Percentiles rank a stretch among this genome's conserved stretches.
Evolutionary conservation across 179 eudicot species (phyloP).

Genomic region (Heliamphora pulchella): DNA sequence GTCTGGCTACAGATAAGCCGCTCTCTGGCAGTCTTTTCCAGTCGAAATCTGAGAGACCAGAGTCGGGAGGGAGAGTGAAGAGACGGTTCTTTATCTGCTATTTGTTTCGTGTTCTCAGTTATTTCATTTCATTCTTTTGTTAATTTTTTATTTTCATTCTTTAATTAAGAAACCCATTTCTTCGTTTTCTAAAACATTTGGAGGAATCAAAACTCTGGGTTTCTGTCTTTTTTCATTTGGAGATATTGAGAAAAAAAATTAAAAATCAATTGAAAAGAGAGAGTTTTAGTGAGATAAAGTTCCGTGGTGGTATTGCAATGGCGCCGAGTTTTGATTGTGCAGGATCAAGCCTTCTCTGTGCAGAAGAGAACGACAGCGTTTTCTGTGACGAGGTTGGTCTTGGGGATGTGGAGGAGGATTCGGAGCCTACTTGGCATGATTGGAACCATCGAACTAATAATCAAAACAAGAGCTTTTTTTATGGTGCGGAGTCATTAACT

Average conservation of each 20-base stretch:
- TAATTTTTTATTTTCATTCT: background rate
- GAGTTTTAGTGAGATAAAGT: background rate
- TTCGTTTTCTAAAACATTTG: background rate
- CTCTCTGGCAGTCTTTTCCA: constrained; percentile 14
- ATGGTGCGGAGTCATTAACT: constrained; percentile 15
- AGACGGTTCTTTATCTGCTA: background rate
- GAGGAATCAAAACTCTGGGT: background rate
- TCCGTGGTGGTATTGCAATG: constrained; percentile 25
- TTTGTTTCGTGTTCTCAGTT: background rate
- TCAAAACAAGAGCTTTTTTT: constrained; percentile 22
- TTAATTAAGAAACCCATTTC: background rate
- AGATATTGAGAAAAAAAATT: background rate
- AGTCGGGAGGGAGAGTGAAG: constrained; percentile 2
- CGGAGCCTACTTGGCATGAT: constrained; percentile 26
- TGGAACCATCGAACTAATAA: constrained; percentile 15
- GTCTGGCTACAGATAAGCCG: constrained; percentile 18
- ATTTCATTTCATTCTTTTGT: constrained; percentile 8
- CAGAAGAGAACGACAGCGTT: constrained; percentile 38
- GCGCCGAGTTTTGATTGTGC: constrained; percentile 54
- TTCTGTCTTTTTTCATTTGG: background rate
- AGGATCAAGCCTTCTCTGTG: constrained; percentile 54
- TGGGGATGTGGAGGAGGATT: constrained; percentile 25
- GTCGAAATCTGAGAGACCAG: background rate
- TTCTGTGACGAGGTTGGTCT: constrained; percentile 30
- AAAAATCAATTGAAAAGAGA: background rate